These are phyloP conservation scores for Wickerhamia fluorescens DNA, from an alignment of 805 yeast genomes.

Conservation along the genomic window DNA sequence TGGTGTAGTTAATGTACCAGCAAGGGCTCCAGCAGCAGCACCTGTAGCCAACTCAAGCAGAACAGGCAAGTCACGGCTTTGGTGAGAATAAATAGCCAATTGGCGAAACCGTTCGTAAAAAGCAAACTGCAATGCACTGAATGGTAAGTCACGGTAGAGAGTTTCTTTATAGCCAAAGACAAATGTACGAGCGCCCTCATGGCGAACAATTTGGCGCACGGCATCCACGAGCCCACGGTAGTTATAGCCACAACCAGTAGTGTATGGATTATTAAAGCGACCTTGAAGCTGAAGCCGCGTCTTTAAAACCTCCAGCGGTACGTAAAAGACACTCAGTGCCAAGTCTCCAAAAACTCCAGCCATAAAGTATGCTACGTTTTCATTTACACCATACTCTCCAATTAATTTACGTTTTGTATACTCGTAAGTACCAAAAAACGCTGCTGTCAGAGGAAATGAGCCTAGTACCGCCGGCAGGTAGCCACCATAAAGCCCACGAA, in stretches of 20 bases:
- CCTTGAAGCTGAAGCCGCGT: slow-evolving; percentile 94
- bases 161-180: slow-evolving; percentile 95
- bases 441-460: slow-evolving; percentile 86
- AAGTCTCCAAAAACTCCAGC: slow-evolving; percentile 95
- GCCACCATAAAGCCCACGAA: slow-evolving; percentile 85
- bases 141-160: slow-evolving; percentile 84
- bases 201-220: slow-evolving; percentile 47
- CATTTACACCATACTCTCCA: slow-evolving; percentile 57
- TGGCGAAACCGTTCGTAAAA: slow-evolving; percentile 81
- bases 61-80: slow-evolving; percentile 41
- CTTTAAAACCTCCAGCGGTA: slow-evolving; percentile 91
- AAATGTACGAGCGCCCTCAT: slow-evolving; percentile 72
- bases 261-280: slow-evolving; percentile 68
- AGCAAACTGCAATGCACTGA: slow-evolving; percentile 92
- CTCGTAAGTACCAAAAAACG: slow-evolving; percentile 92
- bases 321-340: slow-evolving; percentile 81
- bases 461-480: slow-evolving; percentile 90
- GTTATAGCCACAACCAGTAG: slow-evolving; percentile 73
- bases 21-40: slow-evolving; percentile 92
- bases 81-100: slow-evolving; percentile 41
- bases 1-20: slow-evolving; percentile 86
- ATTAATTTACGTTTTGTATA: slow-evolving; percentile 65
- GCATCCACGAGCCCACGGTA: slow-evolving; percentile 75
- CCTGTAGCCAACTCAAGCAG: slow-evolving; percentile 74
- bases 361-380: slow-evolving; percentile 68